phyloP scores from a whole-genome alignment of 2,329 filamentous ascomycete species.

The Cytospora chrysosperma region DNA sequence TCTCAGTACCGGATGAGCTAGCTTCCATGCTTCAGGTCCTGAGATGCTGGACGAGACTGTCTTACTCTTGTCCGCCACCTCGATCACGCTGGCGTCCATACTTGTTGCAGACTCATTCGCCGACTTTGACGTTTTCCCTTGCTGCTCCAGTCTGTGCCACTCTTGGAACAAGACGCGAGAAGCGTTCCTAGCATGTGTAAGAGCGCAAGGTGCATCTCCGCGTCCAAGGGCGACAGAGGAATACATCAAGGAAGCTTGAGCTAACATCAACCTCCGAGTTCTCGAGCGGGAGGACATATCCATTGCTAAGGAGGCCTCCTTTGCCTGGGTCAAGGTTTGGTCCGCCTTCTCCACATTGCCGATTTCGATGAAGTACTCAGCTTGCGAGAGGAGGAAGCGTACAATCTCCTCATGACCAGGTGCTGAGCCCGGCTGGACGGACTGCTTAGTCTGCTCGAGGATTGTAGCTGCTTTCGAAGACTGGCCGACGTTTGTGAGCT shows the following conservation, averaged over 20 bases:
- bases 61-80: conserved; percentile 27
- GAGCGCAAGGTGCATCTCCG: conserved; percentile 58
- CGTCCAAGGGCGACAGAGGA: conserved; percentile 64
- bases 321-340: conserved; percentile 41
- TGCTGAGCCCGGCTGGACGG: not conserved
- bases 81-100: conserved; percentile 25
- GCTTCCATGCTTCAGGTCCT: conserved; percentile 74
- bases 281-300: conserved; percentile 33
- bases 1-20: conserved; percentile 72
- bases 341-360: conserved; percentile 64
- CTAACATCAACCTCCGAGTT: conserved; percentile 49
- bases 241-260: conserved; percentile 61
- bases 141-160: conserved; percentile 52
- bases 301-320: conserved; percentile 31
- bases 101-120: conserved; percentile 4
- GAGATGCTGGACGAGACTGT: conserved; percentile 35
- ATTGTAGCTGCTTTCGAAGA: conserved; percentile 49
- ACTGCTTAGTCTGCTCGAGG: conserved; percentile 36
- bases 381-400: conserved; percentile 66
- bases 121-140: conserved; percentile 27
- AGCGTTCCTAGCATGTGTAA: conserved; percentile 56
- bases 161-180: conserved; percentile 57
- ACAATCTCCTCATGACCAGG: conserved; percentile 42
- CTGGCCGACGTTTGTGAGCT: conserved; percentile 54
- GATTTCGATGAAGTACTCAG: conserved; percentile 70